phyloP scores from a whole-genome alignment of 106 monocot species.

The Vanilla planifolia region DNA sequence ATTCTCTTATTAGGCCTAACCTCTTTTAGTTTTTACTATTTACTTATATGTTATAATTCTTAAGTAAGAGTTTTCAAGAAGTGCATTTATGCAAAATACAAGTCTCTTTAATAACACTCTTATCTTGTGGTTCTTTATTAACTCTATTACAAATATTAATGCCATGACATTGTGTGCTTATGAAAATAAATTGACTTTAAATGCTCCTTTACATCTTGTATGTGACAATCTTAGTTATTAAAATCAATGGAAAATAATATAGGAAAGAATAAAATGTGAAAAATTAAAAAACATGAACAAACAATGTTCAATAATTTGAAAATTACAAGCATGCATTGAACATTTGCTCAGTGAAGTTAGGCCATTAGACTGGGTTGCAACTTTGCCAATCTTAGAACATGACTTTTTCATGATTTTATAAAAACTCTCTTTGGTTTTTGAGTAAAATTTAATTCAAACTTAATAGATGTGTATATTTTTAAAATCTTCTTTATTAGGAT shows the following conservation, averaged over 20 bases:
- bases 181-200: background rate
- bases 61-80: background rate
- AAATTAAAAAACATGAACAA: constrained; percentile 2
- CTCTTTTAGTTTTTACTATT: too few species aligned
- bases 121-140: constrained; percentile 9
- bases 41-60: background rate
- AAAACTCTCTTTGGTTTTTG: constrained; percentile 20
- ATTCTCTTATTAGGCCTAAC: too few species aligned
- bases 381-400: constrained; percentile 14
- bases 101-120: constrained; percentile 9
- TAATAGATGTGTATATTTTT: too few species aligned
- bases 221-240: background rate
- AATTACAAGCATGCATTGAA: constrained; percentile 18
- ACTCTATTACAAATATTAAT: constrained; percentile 11
- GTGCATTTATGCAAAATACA: background rate
- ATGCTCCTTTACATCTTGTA: constrained; percentile 7
- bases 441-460: too few species aligned
- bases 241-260: background rate
- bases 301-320: too few species aligned
- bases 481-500: background rate
- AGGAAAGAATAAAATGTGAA: background rate
- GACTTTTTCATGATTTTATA: constrained; percentile 19
- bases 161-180: constrained; percentile 14
- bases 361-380: constrained; percentile 6
- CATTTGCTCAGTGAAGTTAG: constrained; percentile 11